These are phyloP conservation scores for Hibiscus mutabilis DNA, from an alignment of 345 rosid genomes.

Conservation along the genomic window DNA sequence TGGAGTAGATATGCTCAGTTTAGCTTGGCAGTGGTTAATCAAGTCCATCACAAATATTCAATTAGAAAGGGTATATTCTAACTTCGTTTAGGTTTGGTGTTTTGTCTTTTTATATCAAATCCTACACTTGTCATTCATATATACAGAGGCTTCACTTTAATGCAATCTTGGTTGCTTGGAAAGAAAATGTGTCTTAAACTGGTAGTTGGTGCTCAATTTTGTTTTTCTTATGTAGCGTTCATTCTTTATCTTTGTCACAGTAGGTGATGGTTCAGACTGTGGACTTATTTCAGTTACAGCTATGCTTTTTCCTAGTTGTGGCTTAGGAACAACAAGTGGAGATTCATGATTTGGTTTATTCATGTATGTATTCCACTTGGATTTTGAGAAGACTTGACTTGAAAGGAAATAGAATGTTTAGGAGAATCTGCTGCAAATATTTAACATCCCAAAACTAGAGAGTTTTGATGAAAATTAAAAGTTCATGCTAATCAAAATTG, in stretches of 20 bases:
- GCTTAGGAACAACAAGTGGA: background rate
- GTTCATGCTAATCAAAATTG: background rate
- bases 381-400: background rate
- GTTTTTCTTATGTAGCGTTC: no score
- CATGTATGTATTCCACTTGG: background rate
- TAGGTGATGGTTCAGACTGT: background rate
- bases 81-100: no score
- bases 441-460: background rate
- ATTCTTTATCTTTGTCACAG: no score
- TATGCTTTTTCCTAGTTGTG: background rate
- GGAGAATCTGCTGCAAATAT: background rate
- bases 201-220: background rate
- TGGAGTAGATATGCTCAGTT: no score
- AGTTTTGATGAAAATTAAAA: background rate
- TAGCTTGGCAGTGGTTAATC: no score
- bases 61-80: no score
- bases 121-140: no score
- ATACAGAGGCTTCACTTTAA: background rate
- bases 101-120: no score
- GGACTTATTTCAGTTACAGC: background rate
- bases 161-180: background rate
- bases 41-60: no score
- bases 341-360: background rate
- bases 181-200: background rate
- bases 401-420: background rate